These are phyloP conservation scores for Termitomyces sp. DNA, from an alignment of 768 basidiomycete species.

Conservation along the genomic window DNA sequence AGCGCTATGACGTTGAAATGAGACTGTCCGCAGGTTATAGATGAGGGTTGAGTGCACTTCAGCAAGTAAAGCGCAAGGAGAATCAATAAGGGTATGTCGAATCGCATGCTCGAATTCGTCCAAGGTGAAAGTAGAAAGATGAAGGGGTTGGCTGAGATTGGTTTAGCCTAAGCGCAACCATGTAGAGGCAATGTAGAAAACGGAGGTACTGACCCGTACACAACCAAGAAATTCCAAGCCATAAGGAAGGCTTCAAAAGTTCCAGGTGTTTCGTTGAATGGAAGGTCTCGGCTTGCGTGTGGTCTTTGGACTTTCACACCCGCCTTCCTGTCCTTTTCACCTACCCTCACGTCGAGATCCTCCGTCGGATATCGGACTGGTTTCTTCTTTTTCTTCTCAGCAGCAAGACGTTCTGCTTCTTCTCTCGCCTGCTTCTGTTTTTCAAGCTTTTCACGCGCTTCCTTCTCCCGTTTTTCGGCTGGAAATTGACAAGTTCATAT, in stretches of 20 bases:
- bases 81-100: slow-evolving; percentile 65
- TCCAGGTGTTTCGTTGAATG: slow-evolving; percentile 60
- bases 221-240: slow-evolving; percentile 91
- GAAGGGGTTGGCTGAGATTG: slow-evolving; percentile 68
- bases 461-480: slow-evolving; percentile 64
- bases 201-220: slow-evolving; percentile 73
- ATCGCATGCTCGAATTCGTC: slow-evolving; percentile 91
- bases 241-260: slow-evolving; percentile 84
- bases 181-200: not conserved
- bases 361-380: slow-evolving; percentile 91
- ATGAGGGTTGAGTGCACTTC: slow-evolving; percentile 90
- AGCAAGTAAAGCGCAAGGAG: slow-evolving; percentile 70
- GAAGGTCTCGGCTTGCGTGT: slow-evolving; percentile 56
- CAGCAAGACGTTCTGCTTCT: slow-evolving; percentile 65
- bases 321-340: slow-evolving; percentile 79
- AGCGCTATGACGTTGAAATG: slow-evolving; percentile 72
- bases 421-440: slow-evolving; percentile 60
- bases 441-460: slow-evolving; percentile 66
- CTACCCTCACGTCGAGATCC: slow-evolving; percentile 77
- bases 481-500: slow-evolving; percentile 20
- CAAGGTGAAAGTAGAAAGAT: slow-evolving; percentile 82
- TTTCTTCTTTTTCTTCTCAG: slow-evolving; percentile 85
- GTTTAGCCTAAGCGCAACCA: slow-evolving; percentile 7
- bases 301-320: slow-evolving; percentile 69
- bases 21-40: slow-evolving; percentile 81